Conservation (phyloP, 1,284 basidiomycete species). For the Clitocybe nebularis region DNA sequence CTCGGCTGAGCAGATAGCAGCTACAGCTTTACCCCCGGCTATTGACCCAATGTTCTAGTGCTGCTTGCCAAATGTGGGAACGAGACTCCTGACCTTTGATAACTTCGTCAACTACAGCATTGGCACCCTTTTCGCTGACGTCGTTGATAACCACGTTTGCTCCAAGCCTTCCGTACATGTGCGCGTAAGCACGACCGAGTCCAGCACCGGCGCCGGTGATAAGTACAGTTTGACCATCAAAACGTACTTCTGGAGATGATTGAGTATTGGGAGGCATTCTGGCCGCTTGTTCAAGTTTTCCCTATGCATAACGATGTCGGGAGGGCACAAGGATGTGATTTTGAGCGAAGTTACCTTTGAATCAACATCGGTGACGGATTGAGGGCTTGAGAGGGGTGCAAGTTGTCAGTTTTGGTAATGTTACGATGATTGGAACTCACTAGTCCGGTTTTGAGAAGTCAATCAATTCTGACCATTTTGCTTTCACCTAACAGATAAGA, state of each 20-base stretch:
- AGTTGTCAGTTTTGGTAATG: too few species aligned
- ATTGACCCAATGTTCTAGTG: constrained; percentile 5
- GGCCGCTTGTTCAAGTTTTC: constrained; percentile 67
- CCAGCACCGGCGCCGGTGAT: constrained; percentile 94
- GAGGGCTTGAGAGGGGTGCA: constrained; percentile 60
- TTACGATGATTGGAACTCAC: constrained; percentile 45
- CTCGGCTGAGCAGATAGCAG: constrained; percentile 86
- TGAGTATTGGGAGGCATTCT: constrained; percentile 73
- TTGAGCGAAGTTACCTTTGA: constrained; percentile 39
- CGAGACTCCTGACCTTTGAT: constrained; percentile 70
- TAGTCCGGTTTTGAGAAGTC: constrained; percentile 81
- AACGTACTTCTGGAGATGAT: constrained; percentile 69
- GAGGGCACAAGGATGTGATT: not conserved
- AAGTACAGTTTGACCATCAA: constrained; percentile 89
- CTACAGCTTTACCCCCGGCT: constrained; percentile 87
- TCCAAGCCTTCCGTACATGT: constrained; percentile 88
- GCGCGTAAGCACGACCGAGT: constrained; percentile 88
- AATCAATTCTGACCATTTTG: constrained; percentile 77
- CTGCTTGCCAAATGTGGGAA: constrained; percentile 1
- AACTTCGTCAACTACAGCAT: constrained; percentile 85
- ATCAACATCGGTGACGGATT: constrained; percentile 68
- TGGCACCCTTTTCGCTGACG: constrained; percentile 83
- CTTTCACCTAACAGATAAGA: constrained; percentile 55
- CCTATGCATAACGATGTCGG: constrained; percentile 30
- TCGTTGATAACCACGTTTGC: constrained; percentile 98